These are phyloP conservation scores for Pseudozyma hubeiensis DNA, from an alignment of 1,284 basidiomycete genomes.

Conservation along the genomic window DNA sequence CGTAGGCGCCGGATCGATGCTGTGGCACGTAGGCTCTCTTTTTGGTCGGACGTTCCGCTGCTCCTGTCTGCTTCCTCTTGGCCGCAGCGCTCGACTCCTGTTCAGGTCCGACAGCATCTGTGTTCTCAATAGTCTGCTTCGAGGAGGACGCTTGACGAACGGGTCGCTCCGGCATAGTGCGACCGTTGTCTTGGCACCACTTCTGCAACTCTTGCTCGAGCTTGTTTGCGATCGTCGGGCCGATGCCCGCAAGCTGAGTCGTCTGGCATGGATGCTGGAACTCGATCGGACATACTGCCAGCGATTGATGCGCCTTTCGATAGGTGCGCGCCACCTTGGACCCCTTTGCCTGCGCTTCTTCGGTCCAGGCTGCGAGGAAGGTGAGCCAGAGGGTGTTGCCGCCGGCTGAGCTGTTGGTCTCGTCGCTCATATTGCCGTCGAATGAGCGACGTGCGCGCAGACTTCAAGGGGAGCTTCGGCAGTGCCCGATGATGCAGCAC, in stretches of 20 bases:
- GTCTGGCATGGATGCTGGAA: constrained; percentile 61
- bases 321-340: constrained; percentile 56
- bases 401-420: constrained; percentile 21
- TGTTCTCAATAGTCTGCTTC: constrained; percentile 3
- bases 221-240: constrained; percentile 56
- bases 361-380: constrained; percentile 53
- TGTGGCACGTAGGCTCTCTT: constrained; percentile 62
- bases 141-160: constrained; percentile 14
- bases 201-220: constrained; percentile 52
- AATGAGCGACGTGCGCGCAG: neutral
- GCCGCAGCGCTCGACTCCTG: neutral
- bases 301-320: constrained; percentile 54
- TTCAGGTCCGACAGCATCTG: neutral
- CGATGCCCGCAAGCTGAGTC: constrained; percentile 56
- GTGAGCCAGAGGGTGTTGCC: constrained; percentile 59
- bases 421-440: constrained; percentile 9
- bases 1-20: constrained; percentile 63
- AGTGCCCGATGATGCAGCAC: neutral
- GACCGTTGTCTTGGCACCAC: constrained; percentile 55
- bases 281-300: constrained; percentile 48
- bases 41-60: constrained; percentile 29
- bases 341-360: constrained; percentile 56
- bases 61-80: constrained; percentile 20
- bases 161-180: constrained; percentile 47
- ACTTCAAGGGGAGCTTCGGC: neutral